These are phyloP conservation scores for Penicillium macrosclerotiorum DNA, from an alignment of 495 filamentous ascomycete genomes.

Conservation along the genomic window DNA sequence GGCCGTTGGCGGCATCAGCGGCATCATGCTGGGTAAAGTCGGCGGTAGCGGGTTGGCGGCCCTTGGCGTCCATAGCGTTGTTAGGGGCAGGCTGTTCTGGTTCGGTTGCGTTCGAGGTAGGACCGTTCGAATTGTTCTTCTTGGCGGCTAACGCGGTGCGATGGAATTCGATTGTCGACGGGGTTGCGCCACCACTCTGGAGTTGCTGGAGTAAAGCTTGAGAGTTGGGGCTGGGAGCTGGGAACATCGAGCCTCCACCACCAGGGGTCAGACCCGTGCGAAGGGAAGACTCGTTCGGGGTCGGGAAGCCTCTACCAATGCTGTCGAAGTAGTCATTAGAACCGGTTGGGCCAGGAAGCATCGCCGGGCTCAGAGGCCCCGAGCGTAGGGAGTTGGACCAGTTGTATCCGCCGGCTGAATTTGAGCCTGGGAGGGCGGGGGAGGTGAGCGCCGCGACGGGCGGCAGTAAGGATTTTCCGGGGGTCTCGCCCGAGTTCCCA, in stretches of 20 bases:
- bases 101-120: constrained; percentile 51
- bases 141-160: constrained; percentile 84
- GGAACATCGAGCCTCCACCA: constrained; percentile 97
- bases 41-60: constrained; percentile 39
- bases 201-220: constrained; percentile 76
- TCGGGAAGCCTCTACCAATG: constrained; percentile 85
- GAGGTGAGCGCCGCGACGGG: constrained; percentile 90
- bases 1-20: constrained; percentile 91
- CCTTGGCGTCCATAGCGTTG: constrained; percentile 51
- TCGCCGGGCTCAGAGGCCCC: constrained; percentile 93
- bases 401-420: constrained; percentile 61
- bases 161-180: constrained; percentile 90
- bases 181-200: constrained; percentile 79
- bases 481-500: constrained; percentile 68
- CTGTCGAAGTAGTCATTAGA: constrained; percentile 78
- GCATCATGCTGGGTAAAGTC: constrained; percentile 83
- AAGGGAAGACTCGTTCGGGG: constrained; percentile 94
- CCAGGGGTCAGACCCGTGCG: constrained; percentile 91
- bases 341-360: constrained; percentile 83
- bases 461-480: constrained; percentile 85
- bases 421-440: constrained; percentile 74
- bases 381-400: constrained; percentile 88
- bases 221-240: constrained; percentile 82
- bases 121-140: constrained; percentile 53
- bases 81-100: constrained; percentile 45